Evolutionary conservation across 257 asterid species (phyloP).

Genomic region (Cruciata laevipes): DNA sequence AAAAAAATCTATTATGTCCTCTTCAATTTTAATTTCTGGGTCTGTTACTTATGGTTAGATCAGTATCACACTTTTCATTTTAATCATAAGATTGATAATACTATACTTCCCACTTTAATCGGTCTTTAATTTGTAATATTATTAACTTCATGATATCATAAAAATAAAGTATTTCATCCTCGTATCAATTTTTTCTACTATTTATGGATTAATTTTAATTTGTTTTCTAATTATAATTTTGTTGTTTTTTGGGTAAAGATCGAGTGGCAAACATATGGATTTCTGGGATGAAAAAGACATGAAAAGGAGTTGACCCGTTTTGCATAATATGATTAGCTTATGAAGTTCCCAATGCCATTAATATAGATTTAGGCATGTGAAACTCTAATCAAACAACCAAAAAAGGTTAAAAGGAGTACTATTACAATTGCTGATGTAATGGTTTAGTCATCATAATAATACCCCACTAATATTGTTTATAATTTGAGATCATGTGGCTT

Average conservation of each 20-base stretch:
- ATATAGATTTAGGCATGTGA: slow-evolving; percentile 45
- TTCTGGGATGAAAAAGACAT: slow-evolving; percentile 41
- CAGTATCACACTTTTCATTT: too few relatives aligned
- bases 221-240: too few relatives aligned
- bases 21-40: too few relatives aligned
- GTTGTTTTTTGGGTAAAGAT: not conserved
- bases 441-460: slow-evolving; percentile 11
- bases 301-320: slow-evolving; percentile 40
- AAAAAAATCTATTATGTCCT: too few relatives aligned
- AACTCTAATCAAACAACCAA: slow-evolving; percentile 27
- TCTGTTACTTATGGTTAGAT: too few relatives aligned
- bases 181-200: too few relatives aligned
- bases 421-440: slow-evolving; percentile 33
- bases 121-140: too few relatives aligned
- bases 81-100: too few relatives aligned
- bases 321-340: slow-evolving; percentile 30
- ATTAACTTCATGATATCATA: too few relatives aligned
- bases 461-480: slow-evolving; percentile 27
- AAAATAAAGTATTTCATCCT: too few relatives aligned
- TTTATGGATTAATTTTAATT: too few relatives aligned
- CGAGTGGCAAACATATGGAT: slow-evolving; percentile 49
- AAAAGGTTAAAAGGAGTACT: slow-evolving; percentile 31
- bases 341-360: slow-evolving; percentile 72
- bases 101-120: too few relatives aligned
- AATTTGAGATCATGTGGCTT: slow-evolving; percentile 26